Evolutionary conservation across 2,329 filamentous ascomycete genomes (phyloP), one percentile per base, ranked within the genome.

Genomic region (Claviceps sp.): DNA sequence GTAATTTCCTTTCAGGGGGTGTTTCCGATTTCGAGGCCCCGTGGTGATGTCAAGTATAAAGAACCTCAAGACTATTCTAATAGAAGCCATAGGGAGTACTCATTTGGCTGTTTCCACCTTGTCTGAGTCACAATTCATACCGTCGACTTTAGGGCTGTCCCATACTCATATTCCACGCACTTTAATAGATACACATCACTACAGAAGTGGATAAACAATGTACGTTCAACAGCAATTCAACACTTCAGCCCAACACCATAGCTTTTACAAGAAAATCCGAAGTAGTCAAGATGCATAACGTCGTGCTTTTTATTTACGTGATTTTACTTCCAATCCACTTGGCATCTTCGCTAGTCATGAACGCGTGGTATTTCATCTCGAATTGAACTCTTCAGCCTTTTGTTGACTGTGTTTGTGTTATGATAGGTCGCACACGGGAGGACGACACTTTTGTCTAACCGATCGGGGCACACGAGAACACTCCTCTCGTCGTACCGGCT

Each of bases 381-480:
- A 13, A 7, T 44, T 26, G 5, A 22, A 23, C 13, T 44, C 22
- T 23, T 2, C 20, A 44, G 4, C 7, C 42, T 20, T 22, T 26
- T 14, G 7, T 44, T 44, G 20, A 14, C 22, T 44, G 13, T n/a
- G 9, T 39, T 39, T 44, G 13, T n/a, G 9, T 39, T 39, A 11
- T 29, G 1, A 29, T 39, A 7, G 3, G 38, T 39, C 38, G 38
- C n/a, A 39, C 13, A 44, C 4, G 42, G 13, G 34, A 17, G 13
- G 26, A 45, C 8, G 14, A 45, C 5, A 51, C 22, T 29, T 49
- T n/a, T 29, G 2, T 37, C 45, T 53, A 57, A 26, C 16, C 39
- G 40, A 57, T 55, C 13, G 55, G 54, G 20, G 34, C 49, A 46
- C 56, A 58, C 7, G 56, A 47, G 39, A 58, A 58, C 44, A 58